Evolutionary conservation across 306 rosid species (phyloP), one percentile per base, ranked within the genome.

Genomic region (Ochetophila trinervis): DNA sequence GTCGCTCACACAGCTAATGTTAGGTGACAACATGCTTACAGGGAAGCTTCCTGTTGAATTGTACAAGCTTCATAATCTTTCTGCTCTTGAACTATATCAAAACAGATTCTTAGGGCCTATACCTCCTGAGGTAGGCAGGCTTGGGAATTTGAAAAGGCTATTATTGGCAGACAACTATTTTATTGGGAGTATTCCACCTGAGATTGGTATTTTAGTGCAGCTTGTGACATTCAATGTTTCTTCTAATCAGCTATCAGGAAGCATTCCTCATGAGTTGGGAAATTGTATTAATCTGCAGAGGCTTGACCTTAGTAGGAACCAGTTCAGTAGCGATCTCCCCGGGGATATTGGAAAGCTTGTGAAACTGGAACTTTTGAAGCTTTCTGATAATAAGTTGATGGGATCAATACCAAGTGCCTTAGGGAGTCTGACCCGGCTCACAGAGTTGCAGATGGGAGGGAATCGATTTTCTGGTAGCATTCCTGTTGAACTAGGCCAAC

Each of bases 241-340:
- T 21, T 79, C 89, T 16, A 88, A 88, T 50, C 47, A 32, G 54
- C 85, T 88, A 51, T 34, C 84, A 1, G 89, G 91, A 61, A 77
- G 71, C 9, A 79, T 88, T 73, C 89, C 95, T 44, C 73, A 47
- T 50, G 89, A 88, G 72, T 67, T 88, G 72, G 95, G 95, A 68
- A 88, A 75, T 56, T 88, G 91, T 67, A 44, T 40, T 12, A 79
- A 69, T 60, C 75, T 88, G 5, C 89, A 85, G 68, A 85, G 95
- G 78, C 95, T 88, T 76, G 95, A 88, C 57, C 86, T 88, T 23
- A 85, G 95, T 60, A 75, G 91, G 79, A 88, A 85, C 68, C 21
- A 55, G 73, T 88, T 88, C 71, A 68, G 68, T 64, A 83, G 86
- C 44, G 63, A 45, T 65, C 84, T 88, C 68, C 91, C 89, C 4